Base-by-base conservation (phyloP, 2,329 filamentous ascomycete species). In the Nemania abortiva region DNA sequence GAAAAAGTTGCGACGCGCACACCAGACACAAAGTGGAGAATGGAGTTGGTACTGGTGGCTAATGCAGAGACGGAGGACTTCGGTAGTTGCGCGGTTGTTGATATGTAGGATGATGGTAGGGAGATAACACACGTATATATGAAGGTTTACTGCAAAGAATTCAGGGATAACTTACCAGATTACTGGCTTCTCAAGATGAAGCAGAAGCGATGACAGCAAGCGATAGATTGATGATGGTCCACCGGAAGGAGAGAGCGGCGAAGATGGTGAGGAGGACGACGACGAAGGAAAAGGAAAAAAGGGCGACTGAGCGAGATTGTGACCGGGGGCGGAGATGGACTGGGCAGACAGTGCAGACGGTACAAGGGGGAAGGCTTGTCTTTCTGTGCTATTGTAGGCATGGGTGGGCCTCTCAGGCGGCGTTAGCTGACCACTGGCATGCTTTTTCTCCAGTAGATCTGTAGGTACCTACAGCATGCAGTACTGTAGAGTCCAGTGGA, bases 241-340 rank as follows among this genome's bases (percentile, higher is more conserved):
- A 63, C 69, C 69, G 65, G 58, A 63, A 63, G 54, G 47, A 63
- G 68, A 66, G 60, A 66, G 69, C 70, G 63, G 59, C 70, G 58
- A 68, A 70, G 68, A 68, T 71, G 70, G 58, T 63, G 62, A 74
- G 73, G 74, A 71, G 70, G 72, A 74, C 72, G 70, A 69, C 68
- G 67, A 70, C 63, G 70, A 74, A 73, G 70, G 73, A 72, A 76
- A 75, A 71, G 66, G 70, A 75, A 77, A 78, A 79, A 76, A 77
- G 75, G 75, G 74, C 72, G 75, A 73, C 70, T 63, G 72, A 73
- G 68, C 68, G 74, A 74, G 75, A 76, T 77, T 77, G 75, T 72
- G 73, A 76, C 74, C 73, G 76, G 76, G 71, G 72, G 71, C 70
- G 72, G 61, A 69, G 63, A 67, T 67, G 68, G 69, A 69, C 45